Evolutionary conservation across 345 rosid species (phyloP), one percentile per base, ranked within the genome.

Genomic region (Eucalyptus erythrocorys): DNA sequence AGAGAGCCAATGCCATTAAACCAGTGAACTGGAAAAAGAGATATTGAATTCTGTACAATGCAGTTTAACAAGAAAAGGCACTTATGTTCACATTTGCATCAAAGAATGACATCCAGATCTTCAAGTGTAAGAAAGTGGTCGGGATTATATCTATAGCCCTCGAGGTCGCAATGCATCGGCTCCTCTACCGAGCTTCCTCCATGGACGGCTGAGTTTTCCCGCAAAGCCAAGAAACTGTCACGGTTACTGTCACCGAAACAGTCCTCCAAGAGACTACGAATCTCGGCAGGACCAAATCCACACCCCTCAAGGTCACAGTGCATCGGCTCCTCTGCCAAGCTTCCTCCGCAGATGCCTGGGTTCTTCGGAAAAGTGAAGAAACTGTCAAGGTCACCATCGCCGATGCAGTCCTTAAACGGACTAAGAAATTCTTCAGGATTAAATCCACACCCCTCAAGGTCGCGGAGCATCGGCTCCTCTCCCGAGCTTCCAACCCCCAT

Each of bases 111-210:
- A 17, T 32, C 48, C 27, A 61, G 30, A 13, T 61, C 68, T 61
- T 61, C 68, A 13, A 61, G 68, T 30, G 34, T 13, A 12, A 61
- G 3, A 61, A 61, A 61, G 68, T 61, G 7, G 34, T 61, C 8
- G 0, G 34, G 64, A 26, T 5, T 57, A 10, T 57, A 57, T 26
- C 7, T 8, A 61, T 61, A 30, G 68, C 34, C 68, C 34, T 13
- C 68, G n/a, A 27, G 34, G n/a, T 61, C 0, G 17, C 34, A 30
- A 0, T 12, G 68, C 68, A 61, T 1, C 0, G 5, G 13, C 32
- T 59, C 15, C 66, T 61, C 34, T 61, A 0, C 68, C 3, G 34
- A 30, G 68, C 34, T 61, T 61, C 17, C 34, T 27, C 16, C 8
- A 26, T n/a, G 32, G 34, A 30, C 6, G 34, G 34, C 15, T 9